Evolutionary conservation across 345 rosid genomes (phyloP).

Genomic region (Gossypium raimondii): DNA sequence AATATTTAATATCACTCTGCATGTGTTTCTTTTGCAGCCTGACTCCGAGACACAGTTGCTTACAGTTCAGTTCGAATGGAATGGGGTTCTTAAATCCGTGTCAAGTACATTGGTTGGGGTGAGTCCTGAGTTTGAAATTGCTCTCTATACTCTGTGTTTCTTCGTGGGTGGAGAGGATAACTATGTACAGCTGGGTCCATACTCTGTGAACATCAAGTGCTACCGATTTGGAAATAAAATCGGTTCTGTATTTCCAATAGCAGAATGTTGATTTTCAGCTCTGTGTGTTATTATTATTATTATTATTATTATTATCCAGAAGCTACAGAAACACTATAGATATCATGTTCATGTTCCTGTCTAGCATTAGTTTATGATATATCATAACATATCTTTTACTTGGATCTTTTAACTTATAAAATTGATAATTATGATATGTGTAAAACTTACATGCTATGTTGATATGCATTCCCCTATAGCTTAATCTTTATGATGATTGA

Average conservation of each 20-base stretch:
- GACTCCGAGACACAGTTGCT: slow-evolving; percentile 82
- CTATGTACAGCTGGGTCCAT: slow-evolving; percentile 73
- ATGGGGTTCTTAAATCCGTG: slow-evolving; percentile 83
- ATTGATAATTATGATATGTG: background rate
- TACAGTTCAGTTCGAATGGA: slow-evolving; percentile 86
- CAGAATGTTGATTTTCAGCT: slow-evolving; percentile 40
- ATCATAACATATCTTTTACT: background rate
- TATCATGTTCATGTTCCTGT: background rate
- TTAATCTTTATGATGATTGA: background rate
- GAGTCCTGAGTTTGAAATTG: slow-evolving; percentile 88
- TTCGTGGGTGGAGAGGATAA: slow-evolving; percentile 75
- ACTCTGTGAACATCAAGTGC: slow-evolving; percentile 87
- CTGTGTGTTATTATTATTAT: background rate
- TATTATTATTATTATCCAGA: background rate
- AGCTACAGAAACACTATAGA: background rate
- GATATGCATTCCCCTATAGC: background rate
- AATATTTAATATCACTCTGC: background rate
- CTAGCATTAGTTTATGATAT: background rate
- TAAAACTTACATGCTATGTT: background rate
- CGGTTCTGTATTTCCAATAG: slow-evolving; percentile 74
- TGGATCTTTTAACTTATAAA: background rate
- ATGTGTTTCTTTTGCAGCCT: slow-evolving; percentile 42
- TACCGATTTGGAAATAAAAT: slow-evolving; percentile 63
- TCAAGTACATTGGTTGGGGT: slow-evolving; percentile 78
- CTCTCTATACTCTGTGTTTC: slow-evolving; percentile 81